Conservation (phyloP, 179 eudicot genomes). For the Spinacia oleracea region DNA sequence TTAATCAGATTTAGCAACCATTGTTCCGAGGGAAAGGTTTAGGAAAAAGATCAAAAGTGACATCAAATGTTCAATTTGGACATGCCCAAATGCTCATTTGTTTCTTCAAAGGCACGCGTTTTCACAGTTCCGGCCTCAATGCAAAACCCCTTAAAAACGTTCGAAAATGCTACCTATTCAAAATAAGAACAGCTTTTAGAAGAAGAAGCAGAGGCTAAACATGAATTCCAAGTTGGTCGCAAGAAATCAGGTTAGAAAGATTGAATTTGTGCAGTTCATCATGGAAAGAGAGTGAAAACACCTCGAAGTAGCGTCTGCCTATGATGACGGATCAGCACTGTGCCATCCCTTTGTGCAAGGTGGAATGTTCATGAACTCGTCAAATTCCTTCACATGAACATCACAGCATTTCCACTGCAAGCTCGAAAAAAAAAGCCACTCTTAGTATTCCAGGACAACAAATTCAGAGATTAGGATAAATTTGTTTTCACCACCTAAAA, state of each 20-base stretch:
- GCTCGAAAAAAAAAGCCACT: slow-evolving; percentile 15
- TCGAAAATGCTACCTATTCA: neutral
- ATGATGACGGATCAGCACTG: slow-evolving; percentile 63
- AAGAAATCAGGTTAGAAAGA: neutral
- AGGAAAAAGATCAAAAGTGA: too few relatives aligned
- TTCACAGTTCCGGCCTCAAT: neutral
- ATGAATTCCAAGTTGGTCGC: neutral
- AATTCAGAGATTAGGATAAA: too few relatives aligned
- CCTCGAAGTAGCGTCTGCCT: neutral
- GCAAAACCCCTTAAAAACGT: slow-evolving; percentile 4
- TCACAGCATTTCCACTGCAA: slow-evolving; percentile 98
- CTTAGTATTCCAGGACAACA: neutral
- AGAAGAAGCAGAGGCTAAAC: neutral
- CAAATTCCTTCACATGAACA: slow-evolving; percentile 88
- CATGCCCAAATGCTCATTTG: too few relatives aligned
- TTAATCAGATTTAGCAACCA: too few relatives aligned
- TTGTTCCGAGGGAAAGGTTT: too few relatives aligned
- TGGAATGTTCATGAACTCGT: slow-evolving; percentile 86
- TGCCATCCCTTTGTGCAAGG: slow-evolving; percentile 98
- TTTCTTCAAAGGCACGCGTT: neutral
- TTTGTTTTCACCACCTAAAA: too few relatives aligned
- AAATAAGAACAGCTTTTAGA: neutral
- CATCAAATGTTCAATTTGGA: too few relatives aligned
- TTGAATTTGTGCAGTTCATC: slow-evolving; percentile 13
- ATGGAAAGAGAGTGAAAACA: slow-evolving; percentile 6